A percentile compares a stretch with the other conserved stretches of the same genome.
Evolutionary conservation across 1,284 basidiomycete genomes (phyloP).

Genomic region (Gymnopus androsaceus): DNA sequence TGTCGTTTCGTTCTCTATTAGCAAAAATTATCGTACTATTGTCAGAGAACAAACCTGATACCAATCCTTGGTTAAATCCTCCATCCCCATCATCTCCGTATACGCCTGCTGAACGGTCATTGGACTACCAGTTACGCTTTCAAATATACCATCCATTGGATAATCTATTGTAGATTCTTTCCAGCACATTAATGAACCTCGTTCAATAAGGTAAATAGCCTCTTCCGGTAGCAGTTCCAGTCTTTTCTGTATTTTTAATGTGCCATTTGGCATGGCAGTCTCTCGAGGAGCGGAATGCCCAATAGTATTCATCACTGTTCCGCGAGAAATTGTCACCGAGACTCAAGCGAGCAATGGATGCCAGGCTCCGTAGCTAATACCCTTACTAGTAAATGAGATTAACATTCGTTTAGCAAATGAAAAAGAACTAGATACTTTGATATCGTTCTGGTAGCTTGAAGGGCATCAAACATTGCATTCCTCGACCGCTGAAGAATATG

Average conservation of each 20-base stretch:
- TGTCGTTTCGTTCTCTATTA: conserved; percentile 35
- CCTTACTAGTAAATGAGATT: conserved; percentile 51
- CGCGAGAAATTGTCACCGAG: conserved; percentile 69
- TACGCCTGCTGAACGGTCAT: conserved; percentile 94
- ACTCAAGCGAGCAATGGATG: conserved; percentile 62
- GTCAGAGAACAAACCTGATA: conserved; percentile 82
- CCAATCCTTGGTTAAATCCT: conserved; percentile 77
- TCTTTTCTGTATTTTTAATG: conserved; percentile 51
- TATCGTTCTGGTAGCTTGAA: conserved; percentile 72
- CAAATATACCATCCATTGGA: conserved; percentile 14
- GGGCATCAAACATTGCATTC: conserved; percentile 82
- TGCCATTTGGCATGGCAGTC: conserved; percentile 30
- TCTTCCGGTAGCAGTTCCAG: conserved; percentile 94
- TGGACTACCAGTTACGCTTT: conserved; percentile 51
- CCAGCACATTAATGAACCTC: conserved; percentile 87
- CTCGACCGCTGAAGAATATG: conserved; percentile 73
- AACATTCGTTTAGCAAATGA: not conserved
- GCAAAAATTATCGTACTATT: not conserved
- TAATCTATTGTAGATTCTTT: conserved; percentile 42
- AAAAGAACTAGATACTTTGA: conserved; percentile 55
- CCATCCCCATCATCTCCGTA: conserved; percentile 77
- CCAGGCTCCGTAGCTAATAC: conserved; percentile 76
- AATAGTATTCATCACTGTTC: conserved; percentile 77
- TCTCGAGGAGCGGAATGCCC: conserved; percentile 69
- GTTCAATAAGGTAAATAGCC: conserved; percentile 88